Conservation (phyloP, 129 eudicot genomes). For the Chrysanthemum makinoi region DNA sequence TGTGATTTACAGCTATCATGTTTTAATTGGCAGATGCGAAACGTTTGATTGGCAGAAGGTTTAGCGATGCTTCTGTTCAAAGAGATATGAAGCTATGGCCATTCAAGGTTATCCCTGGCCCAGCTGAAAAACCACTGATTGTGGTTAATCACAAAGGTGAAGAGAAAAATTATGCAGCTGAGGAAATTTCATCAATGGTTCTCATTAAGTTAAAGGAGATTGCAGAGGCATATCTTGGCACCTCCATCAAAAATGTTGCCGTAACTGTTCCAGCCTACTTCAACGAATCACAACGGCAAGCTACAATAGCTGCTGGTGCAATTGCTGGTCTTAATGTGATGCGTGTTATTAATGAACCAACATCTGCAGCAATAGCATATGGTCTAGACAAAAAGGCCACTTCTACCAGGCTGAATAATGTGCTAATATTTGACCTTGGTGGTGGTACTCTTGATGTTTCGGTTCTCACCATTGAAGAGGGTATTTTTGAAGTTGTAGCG, state of each 20-base stretch:
- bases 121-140: constrained; percentile 24
- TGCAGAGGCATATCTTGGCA: constrained; percentile 19
- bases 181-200: constrained; percentile 31
- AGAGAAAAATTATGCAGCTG: constrained; percentile 25
- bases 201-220: constrained; percentile 20
- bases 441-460: constrained; percentile 4
- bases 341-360: constrained; percentile 23
- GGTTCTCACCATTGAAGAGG: background rate
- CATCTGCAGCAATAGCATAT: constrained; percentile 28
- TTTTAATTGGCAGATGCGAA: constrained; percentile 14
- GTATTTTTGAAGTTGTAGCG: background rate
- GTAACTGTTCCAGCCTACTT: constrained; percentile 29
- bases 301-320: constrained; percentile 22
- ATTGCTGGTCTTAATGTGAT: constrained; percentile 11
- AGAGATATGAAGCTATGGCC: constrained; percentile 33
- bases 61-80: constrained; percentile 16
- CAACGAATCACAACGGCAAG: constrained; percentile 27
- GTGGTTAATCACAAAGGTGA: constrained; percentile 23
- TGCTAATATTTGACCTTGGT: background rate
- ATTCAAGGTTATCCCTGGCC: constrained; percentile 18
- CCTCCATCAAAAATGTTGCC: constrained; percentile 11
- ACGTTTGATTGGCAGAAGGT: constrained; percentile 21
- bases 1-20: background rate
- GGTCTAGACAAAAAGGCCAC: constrained; percentile 27
- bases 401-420: background rate